Conservation (phyloP, 768 basidiomycete genomes). For the Steccherinum ochraceum region DNA sequence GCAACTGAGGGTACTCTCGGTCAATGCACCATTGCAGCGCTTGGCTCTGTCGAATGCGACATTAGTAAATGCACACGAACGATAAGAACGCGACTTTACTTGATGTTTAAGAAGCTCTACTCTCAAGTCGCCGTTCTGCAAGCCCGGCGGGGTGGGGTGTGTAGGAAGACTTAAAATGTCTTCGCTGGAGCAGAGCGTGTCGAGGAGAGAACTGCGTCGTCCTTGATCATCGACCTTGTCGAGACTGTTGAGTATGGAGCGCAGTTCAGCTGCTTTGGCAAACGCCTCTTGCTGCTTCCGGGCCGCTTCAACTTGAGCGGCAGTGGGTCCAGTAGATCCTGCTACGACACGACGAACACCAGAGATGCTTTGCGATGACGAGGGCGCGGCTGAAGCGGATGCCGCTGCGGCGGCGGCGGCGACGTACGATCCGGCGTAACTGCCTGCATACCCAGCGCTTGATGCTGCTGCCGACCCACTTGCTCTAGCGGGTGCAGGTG, state of each 20-base stretch:
- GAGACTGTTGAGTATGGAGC: slow-evolving; percentile 53
- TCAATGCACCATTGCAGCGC: slow-evolving; percentile 83
- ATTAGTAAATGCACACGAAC: not conserved
- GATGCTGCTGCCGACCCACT: slow-evolving; percentile 12
- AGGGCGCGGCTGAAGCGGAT: not conserved
- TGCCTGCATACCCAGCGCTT: not conserved
- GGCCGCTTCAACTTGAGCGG: slow-evolving; percentile 27
- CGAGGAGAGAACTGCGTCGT: slow-evolving; percentile 63
- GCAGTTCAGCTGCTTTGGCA: slow-evolving; percentile 61
- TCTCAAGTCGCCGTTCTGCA: slow-evolving; percentile 54
- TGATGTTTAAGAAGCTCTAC: slow-evolving; percentile 82
- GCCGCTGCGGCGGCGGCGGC: slow-evolving; percentile 4
- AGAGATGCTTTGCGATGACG: not conserved
- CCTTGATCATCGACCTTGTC: slow-evolving; percentile 78
- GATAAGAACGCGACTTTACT: slow-evolving; percentile 31
- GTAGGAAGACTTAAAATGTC: slow-evolving; percentile 70
- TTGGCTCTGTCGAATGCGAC: slow-evolving; percentile 48
- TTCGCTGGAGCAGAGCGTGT: slow-evolving; percentile 57
- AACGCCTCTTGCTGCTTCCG: slow-evolving; percentile 45
- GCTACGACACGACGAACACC: not conserved
- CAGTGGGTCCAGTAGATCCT: slow-evolving; percentile 2
- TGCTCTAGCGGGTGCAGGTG: slow-evolving; percentile 8
- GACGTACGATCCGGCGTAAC: slow-evolving; percentile 1
- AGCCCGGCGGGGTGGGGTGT: slow-evolving; percentile 68
- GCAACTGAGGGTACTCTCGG: slow-evolving; percentile 72